Percentiles rank a stretch among this genome's conserved stretches.
Conservation (phyloP, 768 basidiomycete genomes). For the Rhodotorula graminis region DNA sequence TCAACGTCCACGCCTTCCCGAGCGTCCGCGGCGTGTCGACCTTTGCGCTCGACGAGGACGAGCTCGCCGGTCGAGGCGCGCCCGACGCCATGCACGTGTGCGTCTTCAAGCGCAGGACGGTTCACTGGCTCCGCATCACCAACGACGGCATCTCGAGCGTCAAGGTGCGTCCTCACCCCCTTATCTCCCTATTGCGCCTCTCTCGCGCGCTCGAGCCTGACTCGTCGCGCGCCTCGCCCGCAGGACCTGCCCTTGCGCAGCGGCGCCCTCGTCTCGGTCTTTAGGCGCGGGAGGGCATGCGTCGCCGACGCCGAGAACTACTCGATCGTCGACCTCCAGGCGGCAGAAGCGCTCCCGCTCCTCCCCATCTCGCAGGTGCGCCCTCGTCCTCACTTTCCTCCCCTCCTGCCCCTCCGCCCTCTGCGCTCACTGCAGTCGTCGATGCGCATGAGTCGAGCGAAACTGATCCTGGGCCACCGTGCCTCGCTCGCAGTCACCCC, state of each 20-base stretch:
- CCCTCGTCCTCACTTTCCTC: too few species aligned
- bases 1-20: slow-evolving; percentile 59
- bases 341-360: slow-evolving; percentile 63
- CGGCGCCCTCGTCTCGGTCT: slow-evolving; percentile 52
- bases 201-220: neutral
- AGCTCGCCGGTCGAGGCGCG: slow-evolving; percentile 30
- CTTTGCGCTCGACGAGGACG: slow-evolving; percentile 70
- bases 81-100: slow-evolving; percentile 45
- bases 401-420: neutral
- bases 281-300: slow-evolving; percentile 63
- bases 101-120: slow-evolving; percentile 45
- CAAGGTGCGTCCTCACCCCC: slow-evolving; percentile 36
- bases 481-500: slow-evolving; percentile 41
- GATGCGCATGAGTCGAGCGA: too few species aligned
- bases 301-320: slow-evolving; percentile 70
- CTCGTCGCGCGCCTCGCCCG: neutral
- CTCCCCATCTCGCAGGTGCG: slow-evolving; percentile 69
- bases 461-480: too few species aligned
- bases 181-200: too few species aligned
- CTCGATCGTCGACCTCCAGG: slow-evolving; percentile 72
- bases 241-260: slow-evolving; percentile 40
- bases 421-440: neutral
- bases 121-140: slow-evolving; percentile 47
- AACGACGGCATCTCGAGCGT: slow-evolving; percentile 25
- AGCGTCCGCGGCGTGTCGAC: slow-evolving; percentile 74